Conservation (phyloP, 106 monocot genomes). For the Dactylorhiza incarnata region DNA sequence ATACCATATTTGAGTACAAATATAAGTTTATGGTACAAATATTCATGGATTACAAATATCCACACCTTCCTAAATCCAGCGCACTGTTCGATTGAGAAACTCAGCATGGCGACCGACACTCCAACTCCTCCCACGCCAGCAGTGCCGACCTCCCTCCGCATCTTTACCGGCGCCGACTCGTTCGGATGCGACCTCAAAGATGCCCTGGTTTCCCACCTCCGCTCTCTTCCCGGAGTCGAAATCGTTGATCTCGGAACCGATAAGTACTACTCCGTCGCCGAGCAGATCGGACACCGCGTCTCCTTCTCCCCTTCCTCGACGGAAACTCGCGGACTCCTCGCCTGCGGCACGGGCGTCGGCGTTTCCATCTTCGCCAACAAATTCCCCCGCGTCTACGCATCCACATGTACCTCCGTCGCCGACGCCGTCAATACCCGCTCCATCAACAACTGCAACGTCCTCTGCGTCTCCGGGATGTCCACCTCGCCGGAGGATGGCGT, state of each 20-base stretch:
- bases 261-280: constrained; percentile 75
- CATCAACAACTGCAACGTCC: constrained; percentile 84
- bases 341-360: constrained; percentile 85
- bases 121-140: not conserved
- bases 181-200: constrained; percentile 67
- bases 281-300: constrained; percentile 35
- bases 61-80: too few relatives aligned
- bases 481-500: constrained; percentile 34
- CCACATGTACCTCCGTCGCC: constrained; percentile 54
- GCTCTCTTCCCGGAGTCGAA: constrained; percentile 39
- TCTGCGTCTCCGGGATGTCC: constrained; percentile 44
- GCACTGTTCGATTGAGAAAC: too few relatives aligned
- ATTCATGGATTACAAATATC: too few relatives aligned
- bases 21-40: too few relatives aligned
- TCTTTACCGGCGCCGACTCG: constrained; percentile 68
- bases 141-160: constrained; percentile 15
- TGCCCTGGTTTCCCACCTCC: constrained; percentile 61
- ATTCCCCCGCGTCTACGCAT: constrained; percentile 73
- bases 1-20: too few relatives aligned
- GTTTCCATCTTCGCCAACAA: constrained; percentile 96
- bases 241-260: constrained; percentile 64
- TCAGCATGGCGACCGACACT: constrained; percentile 3
- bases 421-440: constrained; percentile 81
- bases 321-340: constrained; percentile 59
- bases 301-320: constrained; percentile 15